A percentile compares a stretch with the other conserved stretches of the same genome.
Evolutionary conservation across 2,329 filamentous ascomycete species (phyloP).

Genomic region (Botrytis aclada): DNA sequence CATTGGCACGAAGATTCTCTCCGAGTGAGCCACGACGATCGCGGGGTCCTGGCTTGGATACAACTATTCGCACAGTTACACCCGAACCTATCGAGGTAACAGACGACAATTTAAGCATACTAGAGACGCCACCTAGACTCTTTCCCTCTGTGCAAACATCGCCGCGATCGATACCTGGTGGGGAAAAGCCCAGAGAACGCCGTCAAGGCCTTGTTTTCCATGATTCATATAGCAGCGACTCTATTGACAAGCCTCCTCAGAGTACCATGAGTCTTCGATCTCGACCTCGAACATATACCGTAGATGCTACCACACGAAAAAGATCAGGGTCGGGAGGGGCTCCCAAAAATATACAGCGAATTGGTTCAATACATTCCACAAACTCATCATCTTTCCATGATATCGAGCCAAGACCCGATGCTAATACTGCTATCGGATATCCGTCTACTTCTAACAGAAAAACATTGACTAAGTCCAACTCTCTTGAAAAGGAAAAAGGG

Average conservation of each 20-base stretch:
- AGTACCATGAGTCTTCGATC: conserved; percentile 36
- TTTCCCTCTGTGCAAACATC: conserved; percentile 45
- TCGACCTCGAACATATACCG: conserved; percentile 49
- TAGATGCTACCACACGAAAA: conserved; percentile 42
- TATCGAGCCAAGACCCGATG: conserved; percentile 40
- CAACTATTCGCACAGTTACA: conserved; percentile 62
- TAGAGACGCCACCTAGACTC: conserved; percentile 10
- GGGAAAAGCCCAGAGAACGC: conserved; percentile 42
- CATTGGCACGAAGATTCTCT: conserved; percentile 29
- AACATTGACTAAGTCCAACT: conserved; percentile 36
- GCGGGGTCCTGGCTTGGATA: conserved; percentile 37
- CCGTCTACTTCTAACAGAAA: conserved; percentile 37
- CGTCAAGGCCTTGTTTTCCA: conserved; percentile 61
- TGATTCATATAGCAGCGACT: conserved; percentile 50
- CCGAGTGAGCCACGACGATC: conserved; percentile 27
- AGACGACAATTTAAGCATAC: conserved; percentile 26
- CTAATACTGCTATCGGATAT: conserved; percentile 42
- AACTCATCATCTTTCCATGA: conserved; percentile 53
- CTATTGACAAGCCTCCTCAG: conserved; percentile 24
- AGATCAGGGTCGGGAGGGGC: conserved; percentile 41
- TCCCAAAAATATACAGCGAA: conserved; percentile 55
- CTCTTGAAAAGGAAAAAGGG: conserved; percentile 41
- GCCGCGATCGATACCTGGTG: conserved; percentile 47
- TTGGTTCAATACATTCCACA: conserved; percentile 68
- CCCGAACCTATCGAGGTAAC: conserved; percentile 50